phyloP scores from a whole-genome alignment of 2,329 filamentous ascomycete genomes.

The Apiospora kogelbergensis region DNA sequence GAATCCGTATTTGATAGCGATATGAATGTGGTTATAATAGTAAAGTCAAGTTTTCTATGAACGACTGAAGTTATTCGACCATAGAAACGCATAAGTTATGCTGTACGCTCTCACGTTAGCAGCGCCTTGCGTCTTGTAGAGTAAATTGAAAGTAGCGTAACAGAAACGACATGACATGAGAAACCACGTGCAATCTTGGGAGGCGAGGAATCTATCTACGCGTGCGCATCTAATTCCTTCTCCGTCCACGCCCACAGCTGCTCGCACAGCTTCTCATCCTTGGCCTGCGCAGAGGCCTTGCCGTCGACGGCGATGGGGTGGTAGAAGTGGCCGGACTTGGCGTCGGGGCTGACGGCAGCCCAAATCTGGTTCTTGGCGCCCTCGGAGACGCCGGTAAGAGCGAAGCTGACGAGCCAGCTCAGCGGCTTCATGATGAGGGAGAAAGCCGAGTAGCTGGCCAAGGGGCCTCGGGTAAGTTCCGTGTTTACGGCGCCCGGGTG shows the following conservation, averaged over 20 bases:
- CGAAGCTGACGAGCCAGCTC: neutral
- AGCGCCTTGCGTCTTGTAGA: neutral
- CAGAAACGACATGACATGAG: no score
- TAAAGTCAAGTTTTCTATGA: no score
- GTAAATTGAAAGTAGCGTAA: neutral
- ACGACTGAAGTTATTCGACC: no score
- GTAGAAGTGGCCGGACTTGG: constrained; percentile 34
- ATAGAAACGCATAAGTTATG: neutral
- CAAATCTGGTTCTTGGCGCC: constrained; percentile 40
- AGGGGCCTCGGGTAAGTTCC: neutral
- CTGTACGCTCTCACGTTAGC: neutral
- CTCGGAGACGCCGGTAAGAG: constrained; percentile 23
- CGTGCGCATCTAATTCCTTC: constrained; percentile 24
- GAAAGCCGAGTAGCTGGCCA: neutral
- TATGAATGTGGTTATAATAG: no score
- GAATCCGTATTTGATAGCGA: no score
- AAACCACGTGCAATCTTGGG: neutral
- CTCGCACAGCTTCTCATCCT: constrained; percentile 25
- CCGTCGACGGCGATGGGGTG: constrained; percentile 33
- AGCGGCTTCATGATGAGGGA: neutral
- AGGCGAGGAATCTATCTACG: neutral
- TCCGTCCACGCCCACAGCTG: constrained; percentile 35
- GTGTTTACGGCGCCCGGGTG: constrained; percentile 37
- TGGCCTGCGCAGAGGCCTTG: constrained; percentile 17
- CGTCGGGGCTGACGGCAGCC: constrained; percentile 31